Conservation (phyloP, 768 basidiomycete species). For the Phylloporus sp. region DNA sequence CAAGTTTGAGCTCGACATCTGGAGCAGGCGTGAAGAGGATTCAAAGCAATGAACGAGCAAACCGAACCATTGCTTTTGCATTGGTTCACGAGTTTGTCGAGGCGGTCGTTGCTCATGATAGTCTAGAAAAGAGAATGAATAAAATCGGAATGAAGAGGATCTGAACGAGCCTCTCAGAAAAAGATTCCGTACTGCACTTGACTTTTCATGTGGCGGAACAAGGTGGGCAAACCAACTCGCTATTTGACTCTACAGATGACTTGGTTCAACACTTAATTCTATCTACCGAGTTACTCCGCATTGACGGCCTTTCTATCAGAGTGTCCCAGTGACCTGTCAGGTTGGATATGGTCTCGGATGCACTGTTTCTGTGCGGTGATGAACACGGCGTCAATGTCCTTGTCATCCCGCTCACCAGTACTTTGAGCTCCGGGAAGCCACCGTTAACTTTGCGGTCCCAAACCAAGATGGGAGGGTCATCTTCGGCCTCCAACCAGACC, state of each 20-base stretch:
- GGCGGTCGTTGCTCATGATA: conserved; percentile 51
- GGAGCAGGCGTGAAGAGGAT: conserved; percentile 9
- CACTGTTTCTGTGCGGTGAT: conserved; percentile 69
- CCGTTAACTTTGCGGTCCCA: conserved; percentile 94
- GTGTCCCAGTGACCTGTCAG: conserved; percentile 80
- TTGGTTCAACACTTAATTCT: conserved; percentile 1
- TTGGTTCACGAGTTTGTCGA: conserved; percentile 61
- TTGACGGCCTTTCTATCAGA: conserved; percentile 59
- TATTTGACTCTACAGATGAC: neutral
- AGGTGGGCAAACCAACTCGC: neutral
- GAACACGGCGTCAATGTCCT: conserved; percentile 4
- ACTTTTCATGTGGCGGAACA: conserved; percentile 20
- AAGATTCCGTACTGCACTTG: conserved; percentile 9
- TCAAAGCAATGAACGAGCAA: conserved; percentile 3
- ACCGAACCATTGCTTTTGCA: conserved; percentile 62
- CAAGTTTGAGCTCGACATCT: conserved; percentile 81
- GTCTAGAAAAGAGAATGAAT: conserved; percentile 14
- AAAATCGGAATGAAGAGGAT: conserved; percentile 4
- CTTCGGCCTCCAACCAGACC: conserved; percentile 66
- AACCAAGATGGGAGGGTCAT: conserved; percentile 43
- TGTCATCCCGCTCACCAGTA: conserved; percentile 50
- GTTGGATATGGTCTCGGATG: conserved; percentile 78
- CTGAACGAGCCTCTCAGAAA: conserved; percentile 20
- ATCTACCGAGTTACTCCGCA: neutral
- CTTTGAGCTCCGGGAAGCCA: conserved; percentile 89